Evolutionary conservation across 108 stramenopile genomes (phyloP).

Genomic region (Conticribra guillardii): DNA sequence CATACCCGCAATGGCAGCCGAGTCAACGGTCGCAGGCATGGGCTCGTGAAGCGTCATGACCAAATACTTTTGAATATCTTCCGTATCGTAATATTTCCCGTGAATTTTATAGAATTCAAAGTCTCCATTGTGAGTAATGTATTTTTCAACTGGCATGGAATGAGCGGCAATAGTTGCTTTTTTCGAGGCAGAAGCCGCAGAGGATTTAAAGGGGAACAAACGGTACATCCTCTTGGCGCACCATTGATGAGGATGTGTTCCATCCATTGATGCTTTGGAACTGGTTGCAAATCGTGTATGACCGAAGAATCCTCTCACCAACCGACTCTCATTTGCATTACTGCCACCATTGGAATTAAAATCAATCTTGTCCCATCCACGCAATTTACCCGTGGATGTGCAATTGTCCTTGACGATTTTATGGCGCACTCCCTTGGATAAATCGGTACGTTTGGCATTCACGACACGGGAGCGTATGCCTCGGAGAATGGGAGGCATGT

Average conservation of each 20-base stretch:
- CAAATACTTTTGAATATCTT: conserved; percentile 61
- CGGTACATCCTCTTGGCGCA: conserved; percentile 31
- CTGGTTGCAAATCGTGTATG: conserved; percentile 80
- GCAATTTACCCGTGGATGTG: neutral
- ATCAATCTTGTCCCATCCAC: conserved; percentile 8
- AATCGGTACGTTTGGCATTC: conserved; percentile 69
- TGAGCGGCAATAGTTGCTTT: neutral
- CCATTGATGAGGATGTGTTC: conserved; percentile 81
- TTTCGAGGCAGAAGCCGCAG: neutral
- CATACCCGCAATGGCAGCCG: conserved; percentile 69
- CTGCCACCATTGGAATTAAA: conserved; percentile 1
- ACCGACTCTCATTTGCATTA: neutral
- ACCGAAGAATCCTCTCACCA: conserved; percentile 50
- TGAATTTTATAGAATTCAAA: conserved; percentile 72
- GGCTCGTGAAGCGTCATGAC: conserved; percentile 24
- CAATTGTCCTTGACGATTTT: conserved; percentile 41
- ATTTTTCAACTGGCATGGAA: conserved; percentile 54
- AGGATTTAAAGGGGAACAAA: conserved; percentile 1
- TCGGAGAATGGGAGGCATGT: conserved; percentile 7
- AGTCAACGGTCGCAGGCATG: conserved; percentile 64
- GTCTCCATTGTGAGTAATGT: conserved; percentile 82
- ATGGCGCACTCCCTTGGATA: conserved; percentile 51
- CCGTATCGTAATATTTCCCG: conserved; percentile 61
- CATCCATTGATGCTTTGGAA: conserved; percentile 60
- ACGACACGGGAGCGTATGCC: conserved; percentile 68